Evolutionary conservation across 257 asterid genomes (phyloP).

Genomic region (Orobanche coerulescens): DNA sequence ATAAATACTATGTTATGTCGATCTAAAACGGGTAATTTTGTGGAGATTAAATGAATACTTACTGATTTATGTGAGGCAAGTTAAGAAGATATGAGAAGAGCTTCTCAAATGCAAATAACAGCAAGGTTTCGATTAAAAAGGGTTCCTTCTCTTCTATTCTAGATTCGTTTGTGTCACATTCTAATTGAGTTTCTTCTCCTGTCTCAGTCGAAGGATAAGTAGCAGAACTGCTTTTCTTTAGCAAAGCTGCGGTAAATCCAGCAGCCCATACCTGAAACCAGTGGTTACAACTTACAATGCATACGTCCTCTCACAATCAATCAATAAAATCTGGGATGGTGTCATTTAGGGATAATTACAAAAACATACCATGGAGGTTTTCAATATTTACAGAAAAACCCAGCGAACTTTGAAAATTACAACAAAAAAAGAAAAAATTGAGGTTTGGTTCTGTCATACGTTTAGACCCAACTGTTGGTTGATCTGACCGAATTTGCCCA

Average conservation of each 20-base stretch:
- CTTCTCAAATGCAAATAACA: slow-evolving; percentile 58
- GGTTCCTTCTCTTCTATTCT: slow-evolving; percentile 35
- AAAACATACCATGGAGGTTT: no score
- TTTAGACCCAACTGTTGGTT: no score
- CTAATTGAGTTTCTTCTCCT: slow-evolving; percentile 31
- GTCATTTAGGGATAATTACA: background rate
- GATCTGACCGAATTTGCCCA: no score
- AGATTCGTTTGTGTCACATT: slow-evolving; percentile 21
- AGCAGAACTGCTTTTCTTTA: slow-evolving; percentile 63
- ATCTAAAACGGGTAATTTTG: background rate
- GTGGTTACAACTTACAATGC: slow-evolving; percentile 5
- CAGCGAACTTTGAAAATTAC: no score
- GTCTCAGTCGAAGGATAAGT: slow-evolving; percentile 34
- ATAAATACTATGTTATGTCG: no score
- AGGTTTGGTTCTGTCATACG: no score
- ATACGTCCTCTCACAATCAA: slow-evolving; percentile 10
- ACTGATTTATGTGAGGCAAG: slow-evolving; percentile 54
- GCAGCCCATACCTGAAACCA: slow-evolving; percentile 89
- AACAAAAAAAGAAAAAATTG: no score
- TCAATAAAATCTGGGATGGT: slow-evolving; percentile 4
- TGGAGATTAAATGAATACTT: slow-evolving; percentile 24
- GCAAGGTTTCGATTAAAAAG: slow-evolving; percentile 36
- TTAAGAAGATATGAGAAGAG: slow-evolving; percentile 53
- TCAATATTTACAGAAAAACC: no score
- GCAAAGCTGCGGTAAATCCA: slow-evolving; percentile 76